Evolutionary conservation across 768 basidiomycete species (phyloP), one percentile per base, ranked within the genome.

Genomic region (Panellus pusillus): DNA sequence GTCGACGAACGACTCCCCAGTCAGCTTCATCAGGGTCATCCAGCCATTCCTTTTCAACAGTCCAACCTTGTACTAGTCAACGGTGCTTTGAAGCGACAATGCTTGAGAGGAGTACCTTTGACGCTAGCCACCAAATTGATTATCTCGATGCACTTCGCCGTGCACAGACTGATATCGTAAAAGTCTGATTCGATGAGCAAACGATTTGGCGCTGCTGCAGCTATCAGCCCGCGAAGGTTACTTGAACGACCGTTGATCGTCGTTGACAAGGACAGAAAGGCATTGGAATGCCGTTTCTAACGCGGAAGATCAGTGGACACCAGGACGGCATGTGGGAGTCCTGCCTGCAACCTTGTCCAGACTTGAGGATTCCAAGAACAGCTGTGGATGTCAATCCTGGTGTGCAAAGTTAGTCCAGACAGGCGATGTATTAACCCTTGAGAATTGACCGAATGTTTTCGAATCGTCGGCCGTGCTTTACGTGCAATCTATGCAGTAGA

Each of bases 171-270:
- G n/a, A 91, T 76, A 56, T 87, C 71, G 65, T 92, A 78, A 63
- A 79, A 89, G 69, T 98, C 96, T 3, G 89, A 92, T 69, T 99
- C 96, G 28, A 84, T 84, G 45, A 98, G 78, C 24, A 98, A 77
- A 19, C 92, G 83, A 55, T 81, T 67, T 2, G 83, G 71, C 44
- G 82, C 72, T 58, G 86, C 89, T 0, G 77, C 73, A 39, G 77
- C 70, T 45, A 96, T 87, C 17, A 98, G 77, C 2, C 77, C 72
- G 36, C 74, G 72, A 55, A 89, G 81, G 37, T 81, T 81, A 6
- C 77, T 70, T 7, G 89, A 87, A 37, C 88, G 84, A 18, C 80
- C 74, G 56, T 96, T 96, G 63, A 96, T 91, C 52, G 81, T 83
- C 0, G 87, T 91, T 1, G 95, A 97, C 11, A 96, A 74, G 0